Percentiles rank a stretch among this genome's conserved stretches.
These are phyloP conservation scores for Cylindrodendrum hubeiense DNA, from an alignment of 2,329 filamentous ascomycete species.

Conservation along the genomic window DNA sequence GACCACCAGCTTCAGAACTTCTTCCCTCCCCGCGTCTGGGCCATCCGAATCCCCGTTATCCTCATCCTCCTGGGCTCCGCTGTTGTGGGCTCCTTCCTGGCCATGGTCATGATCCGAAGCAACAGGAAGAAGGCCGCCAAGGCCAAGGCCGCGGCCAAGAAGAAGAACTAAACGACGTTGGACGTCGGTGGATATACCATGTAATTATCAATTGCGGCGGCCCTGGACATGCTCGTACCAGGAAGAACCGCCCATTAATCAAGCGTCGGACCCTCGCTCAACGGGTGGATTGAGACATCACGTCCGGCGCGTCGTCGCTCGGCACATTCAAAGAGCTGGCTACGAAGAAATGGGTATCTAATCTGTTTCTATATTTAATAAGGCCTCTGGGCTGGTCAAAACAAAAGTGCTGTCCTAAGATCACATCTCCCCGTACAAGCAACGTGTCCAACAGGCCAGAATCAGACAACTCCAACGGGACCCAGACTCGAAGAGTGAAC, in stretches of 20 bases:
- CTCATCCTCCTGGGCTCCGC: constrained; percentile 91
- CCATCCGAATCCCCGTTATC: constrained; percentile 97
- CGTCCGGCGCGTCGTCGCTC: constrained; percentile 12
- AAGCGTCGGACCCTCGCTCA: constrained; percentile 21
- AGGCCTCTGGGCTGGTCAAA: constrained; percentile 38
- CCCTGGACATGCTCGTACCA: constrained; percentile 24
- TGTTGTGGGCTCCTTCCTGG: constrained; percentile 95
- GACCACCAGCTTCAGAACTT: constrained; percentile 93
- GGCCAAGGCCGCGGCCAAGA: constrained; percentile 85
- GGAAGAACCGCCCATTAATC: constrained; percentile 31
- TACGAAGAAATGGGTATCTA: constrained; percentile 49
- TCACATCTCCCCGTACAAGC: constrained; percentile 43
- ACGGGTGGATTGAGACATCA: constrained; percentile 6
- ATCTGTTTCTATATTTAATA: constrained; percentile 52
- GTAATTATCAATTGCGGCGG: constrained; percentile 36
- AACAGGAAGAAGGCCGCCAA: constrained; percentile 98
- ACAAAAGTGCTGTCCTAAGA: constrained; percentile 41
- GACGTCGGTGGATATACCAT: constrained; percentile 33
- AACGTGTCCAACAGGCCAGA: constrained; percentile 46
- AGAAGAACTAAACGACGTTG: constrained; percentile 76
- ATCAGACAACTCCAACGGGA: constrained; percentile 45
- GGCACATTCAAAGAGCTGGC: constrained; percentile 26
- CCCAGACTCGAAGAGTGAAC: constrained; percentile 34
- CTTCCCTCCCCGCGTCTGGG: constrained; percentile 98
- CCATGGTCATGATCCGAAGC: constrained; percentile 98